phyloP scores from a whole-genome alignment of 768 basidiomycete genomes.

The Termitomyces sp. region DNA sequence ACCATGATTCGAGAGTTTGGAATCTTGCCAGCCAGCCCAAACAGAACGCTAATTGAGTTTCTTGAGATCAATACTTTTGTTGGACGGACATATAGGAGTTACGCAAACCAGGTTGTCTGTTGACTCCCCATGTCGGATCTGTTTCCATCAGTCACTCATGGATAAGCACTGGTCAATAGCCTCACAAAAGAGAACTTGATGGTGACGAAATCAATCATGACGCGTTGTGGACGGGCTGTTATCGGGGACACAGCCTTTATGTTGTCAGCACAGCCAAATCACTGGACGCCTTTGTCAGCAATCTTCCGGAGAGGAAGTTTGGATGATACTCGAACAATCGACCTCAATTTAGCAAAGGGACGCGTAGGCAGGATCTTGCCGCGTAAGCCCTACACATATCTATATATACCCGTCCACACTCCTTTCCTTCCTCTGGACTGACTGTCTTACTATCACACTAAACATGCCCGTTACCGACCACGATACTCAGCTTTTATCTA shows the following conservation, averaged over 20 bases:
- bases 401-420: not conserved
- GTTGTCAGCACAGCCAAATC: not conserved
- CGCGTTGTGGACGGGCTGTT: too few relatives aligned
- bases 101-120: conserved; percentile 62
- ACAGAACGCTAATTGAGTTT: conserved; percentile 23
- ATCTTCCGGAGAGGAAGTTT: too few relatives aligned
- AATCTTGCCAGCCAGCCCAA: conserved; percentile 77
- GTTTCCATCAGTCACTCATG: not conserved
- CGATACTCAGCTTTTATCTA: conserved; percentile 52
- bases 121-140: conserved; percentile 78
- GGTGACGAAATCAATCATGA: conserved; percentile 4
- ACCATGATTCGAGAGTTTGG: conserved; percentile 74
- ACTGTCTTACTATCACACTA: conserved; percentile 1
- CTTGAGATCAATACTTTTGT: not conserved
- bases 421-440: conserved; percentile 9
- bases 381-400: conserved; percentile 13
- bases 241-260: too few relatives aligned
- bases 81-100: not conserved
- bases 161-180: not conserved
- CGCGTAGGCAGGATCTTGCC: conserved; percentile 14
- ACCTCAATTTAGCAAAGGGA: not conserved
- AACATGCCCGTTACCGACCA: conserved; percentile 24
- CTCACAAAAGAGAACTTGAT: conserved; percentile 39
- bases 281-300: not conserved
- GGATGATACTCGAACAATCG: conserved; percentile 1